Evolutionary conservation across 805 yeast species (phyloP).

Genomic region (Metschnikowia picachoensis): DNA sequence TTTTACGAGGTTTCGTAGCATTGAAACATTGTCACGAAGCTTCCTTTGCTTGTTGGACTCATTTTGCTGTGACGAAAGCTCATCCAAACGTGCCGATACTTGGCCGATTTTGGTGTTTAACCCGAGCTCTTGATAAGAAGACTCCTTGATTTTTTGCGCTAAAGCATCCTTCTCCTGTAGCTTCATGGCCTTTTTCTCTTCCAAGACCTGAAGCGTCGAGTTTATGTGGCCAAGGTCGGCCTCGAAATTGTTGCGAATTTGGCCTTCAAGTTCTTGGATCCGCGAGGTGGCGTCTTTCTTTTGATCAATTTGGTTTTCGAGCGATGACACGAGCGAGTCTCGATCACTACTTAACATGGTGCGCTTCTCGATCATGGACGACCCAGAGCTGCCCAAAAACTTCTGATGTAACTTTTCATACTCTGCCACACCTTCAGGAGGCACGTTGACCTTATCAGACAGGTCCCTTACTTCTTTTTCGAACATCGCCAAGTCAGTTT

Average conservation of each 20-base stretch:
- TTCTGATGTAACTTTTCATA: slow-evolving; percentile 56
- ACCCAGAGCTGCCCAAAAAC: slow-evolving; percentile 55
- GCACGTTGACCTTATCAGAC: slow-evolving; percentile 27
- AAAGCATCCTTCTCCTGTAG: slow-evolving; percentile 25
- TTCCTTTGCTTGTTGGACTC: slow-evolving; percentile 69
- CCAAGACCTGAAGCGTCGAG: slow-evolving; percentile 28
- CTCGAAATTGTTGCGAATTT: slow-evolving; percentile 31
- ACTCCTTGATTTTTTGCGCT: slow-evolving; percentile 33
- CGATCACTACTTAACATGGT: slow-evolving; percentile 40
- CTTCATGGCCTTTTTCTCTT: slow-evolving; percentile 27
- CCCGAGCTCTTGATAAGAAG: slow-evolving; percentile 48
- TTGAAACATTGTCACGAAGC: slow-evolving; percentile 67
- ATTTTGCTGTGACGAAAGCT: slow-evolving; percentile 68
- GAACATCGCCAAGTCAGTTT: slow-evolving; percentile 28
- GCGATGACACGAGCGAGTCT: slow-evolving; percentile 35
- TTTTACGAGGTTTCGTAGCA: slow-evolving; percentile 70
- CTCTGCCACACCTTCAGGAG: slow-evolving; percentile 49
- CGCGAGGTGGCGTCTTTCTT: slow-evolving; percentile 37
- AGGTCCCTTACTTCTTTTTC: slow-evolving; percentile 21
- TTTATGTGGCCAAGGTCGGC: slow-evolving; percentile 30
- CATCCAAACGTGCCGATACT: slow-evolving; percentile 59
- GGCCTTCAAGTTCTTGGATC: slow-evolving; percentile 36
- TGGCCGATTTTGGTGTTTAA: slow-evolving; percentile 63
- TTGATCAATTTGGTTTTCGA: slow-evolving; percentile 25
- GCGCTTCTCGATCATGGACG: slow-evolving; percentile 50